Conservation (phyloP, 345 rosid genomes). For the Cardiospermum halicacabum region DNA sequence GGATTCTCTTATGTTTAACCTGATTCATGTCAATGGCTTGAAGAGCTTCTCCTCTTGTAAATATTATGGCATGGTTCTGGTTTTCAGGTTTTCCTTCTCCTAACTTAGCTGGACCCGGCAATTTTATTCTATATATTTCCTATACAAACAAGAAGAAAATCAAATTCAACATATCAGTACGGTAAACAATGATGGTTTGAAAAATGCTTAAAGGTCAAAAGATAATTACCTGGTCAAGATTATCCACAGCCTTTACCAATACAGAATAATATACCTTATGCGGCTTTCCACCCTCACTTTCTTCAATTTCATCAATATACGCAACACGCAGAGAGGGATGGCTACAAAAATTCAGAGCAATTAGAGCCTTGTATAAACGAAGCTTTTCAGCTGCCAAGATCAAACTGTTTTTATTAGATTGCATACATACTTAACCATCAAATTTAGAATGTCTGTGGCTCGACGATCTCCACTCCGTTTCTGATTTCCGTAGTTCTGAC, state of each 20-base stretch:
- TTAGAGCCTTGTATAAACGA: constrained; percentile 16
- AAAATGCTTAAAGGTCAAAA: constrained; percentile 11
- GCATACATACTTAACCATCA: constrained; percentile 92
- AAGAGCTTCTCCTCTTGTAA: constrained; percentile 97
- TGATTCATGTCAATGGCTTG: constrained; percentile 99
- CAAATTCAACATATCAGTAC: constrained; percentile 16
- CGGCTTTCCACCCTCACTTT: constrained; percentile 64
- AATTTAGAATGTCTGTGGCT: constrained; percentile 91
- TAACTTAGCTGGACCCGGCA: constrained; percentile 83
- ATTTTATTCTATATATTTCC: constrained; percentile 93
- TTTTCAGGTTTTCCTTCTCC: constrained; percentile 99
- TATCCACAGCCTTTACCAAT: constrained; percentile 79
- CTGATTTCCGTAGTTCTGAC: constrained; percentile 91
- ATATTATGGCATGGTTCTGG: constrained; percentile 88
- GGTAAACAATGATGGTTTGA: neutral
- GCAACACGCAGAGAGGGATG: constrained; percentile 95
- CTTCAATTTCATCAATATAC: constrained; percentile 94
- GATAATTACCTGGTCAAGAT: constrained; percentile 79
- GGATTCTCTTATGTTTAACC: constrained; percentile 30
- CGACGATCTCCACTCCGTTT: constrained; percentile 90
- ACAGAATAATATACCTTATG: constrained; percentile 90
- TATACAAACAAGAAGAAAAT: constrained; percentile 23
- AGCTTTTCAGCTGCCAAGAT: neutral
- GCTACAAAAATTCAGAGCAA: constrained; percentile 39
- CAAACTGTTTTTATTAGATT: constrained; percentile 13